Evolutionary conservation across 2,329 filamentous ascomycete genomes (phyloP).

Genomic region (Sporothrix schenckii): DNA sequence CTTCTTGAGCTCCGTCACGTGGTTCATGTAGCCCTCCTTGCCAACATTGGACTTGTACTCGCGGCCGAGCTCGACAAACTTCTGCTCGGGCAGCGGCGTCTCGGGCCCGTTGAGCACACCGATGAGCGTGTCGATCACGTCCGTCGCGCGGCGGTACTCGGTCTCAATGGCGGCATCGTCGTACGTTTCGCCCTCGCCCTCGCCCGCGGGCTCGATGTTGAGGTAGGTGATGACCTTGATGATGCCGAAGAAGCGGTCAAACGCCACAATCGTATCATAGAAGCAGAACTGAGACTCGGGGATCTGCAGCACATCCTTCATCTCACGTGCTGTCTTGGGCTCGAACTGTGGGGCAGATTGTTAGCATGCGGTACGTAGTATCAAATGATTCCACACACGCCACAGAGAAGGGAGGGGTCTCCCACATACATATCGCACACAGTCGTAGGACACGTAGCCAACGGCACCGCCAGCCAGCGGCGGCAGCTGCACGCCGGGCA

Average conservation of each 20-base stretch:
- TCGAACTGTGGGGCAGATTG: constrained; percentile 68
- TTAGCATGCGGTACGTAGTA: not conserved
- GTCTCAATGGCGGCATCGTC: constrained; percentile 53
- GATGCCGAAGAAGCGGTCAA: constrained; percentile 91
- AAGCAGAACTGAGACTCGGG: constrained; percentile 97
- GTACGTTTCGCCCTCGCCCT: constrained; percentile 30
- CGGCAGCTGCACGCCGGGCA: constrained; percentile 81
- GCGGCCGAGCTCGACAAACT: constrained; percentile 70
- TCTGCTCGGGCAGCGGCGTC: constrained; percentile 75
- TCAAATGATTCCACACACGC: not conserved
- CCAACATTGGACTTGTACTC: constrained; percentile 93
- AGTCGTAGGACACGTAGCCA: constrained; percentile 97
- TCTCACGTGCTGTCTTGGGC: constrained; percentile 85
- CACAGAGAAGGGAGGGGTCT: not conserved
- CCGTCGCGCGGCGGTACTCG: constrained; percentile 70
- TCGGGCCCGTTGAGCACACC: constrained; percentile 72
- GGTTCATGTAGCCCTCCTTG: constrained; percentile 81
- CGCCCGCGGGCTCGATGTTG: constrained; percentile 50
- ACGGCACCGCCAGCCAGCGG: constrained; percentile 90
- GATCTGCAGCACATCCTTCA: constrained; percentile 85
- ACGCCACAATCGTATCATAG: constrained; percentile 89
- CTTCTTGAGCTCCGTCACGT: constrained; percentile 82
- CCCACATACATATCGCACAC: constrained; percentile 68
- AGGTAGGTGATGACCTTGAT: constrained; percentile 94
- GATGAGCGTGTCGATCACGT: constrained; percentile 67